These are phyloP conservation scores for Kernera saxatilis DNA, from an alignment of 345 rosid species.

Conservation along the genomic window DNA sequence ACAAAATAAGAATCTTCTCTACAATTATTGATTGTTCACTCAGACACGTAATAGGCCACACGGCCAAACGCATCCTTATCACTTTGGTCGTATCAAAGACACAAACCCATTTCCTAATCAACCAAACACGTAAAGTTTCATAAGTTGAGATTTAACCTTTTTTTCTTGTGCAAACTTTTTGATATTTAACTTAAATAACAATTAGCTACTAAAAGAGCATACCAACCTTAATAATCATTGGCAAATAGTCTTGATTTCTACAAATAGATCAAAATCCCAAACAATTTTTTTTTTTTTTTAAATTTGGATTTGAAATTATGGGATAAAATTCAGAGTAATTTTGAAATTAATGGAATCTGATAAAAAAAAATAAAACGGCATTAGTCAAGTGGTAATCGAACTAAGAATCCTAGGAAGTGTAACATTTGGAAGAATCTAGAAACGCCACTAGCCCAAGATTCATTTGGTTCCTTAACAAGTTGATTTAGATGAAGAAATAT, in stretches of 20 bases:
- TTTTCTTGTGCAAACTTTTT: too few species aligned
- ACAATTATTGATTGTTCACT: slow-evolving; percentile 20
- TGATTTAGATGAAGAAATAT: neutral
- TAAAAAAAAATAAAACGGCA: neutral
- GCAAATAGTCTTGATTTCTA: too few species aligned
- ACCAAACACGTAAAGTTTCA: neutral
- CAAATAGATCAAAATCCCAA: neutral
- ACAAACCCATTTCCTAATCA: neutral
- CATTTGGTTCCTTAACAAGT: neutral
- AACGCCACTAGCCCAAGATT: neutral
- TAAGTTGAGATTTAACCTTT: neutral
- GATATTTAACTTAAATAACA: neutral
- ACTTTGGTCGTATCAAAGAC: slow-evolving; percentile 5
- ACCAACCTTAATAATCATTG: neutral
- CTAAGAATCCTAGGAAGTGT: neutral
- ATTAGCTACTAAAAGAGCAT: neutral
- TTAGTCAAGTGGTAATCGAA: neutral
- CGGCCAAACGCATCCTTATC: slow-evolving; percentile 36
- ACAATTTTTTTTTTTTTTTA: neutral
- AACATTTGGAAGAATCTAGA: neutral
- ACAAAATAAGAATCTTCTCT: neutral
- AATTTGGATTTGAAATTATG: neutral
- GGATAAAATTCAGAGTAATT: neutral
- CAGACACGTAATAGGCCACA: slow-evolving; percentile 23
- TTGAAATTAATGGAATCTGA: neutral